Percentiles rank a stretch among this genome's conserved stretches.
Conservation (phyloP, 495 filamentous ascomycete genomes). For the Daldinia grandis region DNA sequence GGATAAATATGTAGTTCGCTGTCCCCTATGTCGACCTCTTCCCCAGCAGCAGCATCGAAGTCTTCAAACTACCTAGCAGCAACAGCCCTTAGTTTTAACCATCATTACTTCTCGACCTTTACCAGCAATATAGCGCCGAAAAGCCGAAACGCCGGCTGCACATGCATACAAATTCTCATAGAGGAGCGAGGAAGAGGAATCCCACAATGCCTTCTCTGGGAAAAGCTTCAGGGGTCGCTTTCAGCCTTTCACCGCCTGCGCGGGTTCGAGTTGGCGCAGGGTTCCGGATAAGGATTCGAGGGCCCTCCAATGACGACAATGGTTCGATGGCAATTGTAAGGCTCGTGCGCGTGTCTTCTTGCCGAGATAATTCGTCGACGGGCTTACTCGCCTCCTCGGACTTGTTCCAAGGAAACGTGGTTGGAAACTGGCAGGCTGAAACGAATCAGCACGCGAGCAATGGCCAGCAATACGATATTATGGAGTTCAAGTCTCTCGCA, state of each 20-base stretch:
- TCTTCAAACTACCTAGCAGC: slow-evolving; percentile 14
- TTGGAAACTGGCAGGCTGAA: slow-evolving; percentile 24
- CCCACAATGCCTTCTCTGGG: slow-evolving; percentile 7
- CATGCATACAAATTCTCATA: not conserved
- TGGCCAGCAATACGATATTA: slow-evolving; percentile 13
- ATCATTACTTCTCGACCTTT: not conserved
- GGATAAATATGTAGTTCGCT: slow-evolving; percentile 12
- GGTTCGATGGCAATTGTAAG: slow-evolving; percentile 19
- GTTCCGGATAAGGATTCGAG: slow-evolving; percentile 22
- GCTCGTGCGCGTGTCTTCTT: slow-evolving; percentile 4
- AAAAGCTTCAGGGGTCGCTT: slow-evolving; percentile 6
- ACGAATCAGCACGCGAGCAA: not conserved
- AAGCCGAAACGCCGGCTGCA: not conserved
- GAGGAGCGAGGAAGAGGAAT: not conserved
- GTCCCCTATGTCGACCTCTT: not conserved
- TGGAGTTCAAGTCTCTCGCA: slow-evolving; percentile 22
- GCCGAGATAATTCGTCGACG: not conserved
- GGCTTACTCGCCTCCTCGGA: slow-evolving; percentile 6
- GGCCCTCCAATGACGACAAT: slow-evolving; percentile 18
- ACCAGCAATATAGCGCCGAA: not conserved
- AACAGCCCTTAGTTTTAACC: not conserved
- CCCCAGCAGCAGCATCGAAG: not conserved
- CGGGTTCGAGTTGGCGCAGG: slow-evolving; percentile 6
- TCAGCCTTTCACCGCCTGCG: slow-evolving; percentile 18
- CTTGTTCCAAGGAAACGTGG: slow-evolving; percentile 6